Percentiles rank a stretch among this genome's conserved stretches.
Conservation (phyloP, 371 early-diverging fungal genomes). For the Zychaea mexicana region DNA sequence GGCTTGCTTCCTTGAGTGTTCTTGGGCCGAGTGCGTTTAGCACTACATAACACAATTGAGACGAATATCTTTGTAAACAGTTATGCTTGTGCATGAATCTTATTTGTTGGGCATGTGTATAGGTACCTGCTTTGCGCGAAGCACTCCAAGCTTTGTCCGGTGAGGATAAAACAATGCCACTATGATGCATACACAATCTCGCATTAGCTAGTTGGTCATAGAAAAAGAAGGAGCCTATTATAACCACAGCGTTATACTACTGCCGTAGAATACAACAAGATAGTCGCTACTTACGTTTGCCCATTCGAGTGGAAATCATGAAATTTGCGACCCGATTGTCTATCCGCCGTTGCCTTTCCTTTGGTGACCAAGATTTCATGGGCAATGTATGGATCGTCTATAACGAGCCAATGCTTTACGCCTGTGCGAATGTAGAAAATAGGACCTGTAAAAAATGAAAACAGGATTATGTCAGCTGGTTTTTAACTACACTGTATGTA, state of each 20-base stretch:
- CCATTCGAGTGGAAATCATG: too few relatives aligned
- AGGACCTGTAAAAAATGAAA: not conserved
- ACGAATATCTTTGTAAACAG: not conserved
- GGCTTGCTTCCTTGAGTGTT: not conserved
- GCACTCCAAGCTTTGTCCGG: not conserved
- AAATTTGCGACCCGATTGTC: too few relatives aligned
- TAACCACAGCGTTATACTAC: too few relatives aligned
- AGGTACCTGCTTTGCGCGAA: not conserved
- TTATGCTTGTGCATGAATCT: not conserved
- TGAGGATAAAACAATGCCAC: not conserved
- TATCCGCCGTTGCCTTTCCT: conserved; percentile 9
- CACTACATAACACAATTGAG: not conserved
- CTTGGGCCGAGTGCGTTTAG: not conserved
- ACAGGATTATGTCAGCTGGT: not conserved
- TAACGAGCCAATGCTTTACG: not conserved
- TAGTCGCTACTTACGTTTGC: too few relatives aligned
- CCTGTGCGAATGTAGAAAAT: not conserved
- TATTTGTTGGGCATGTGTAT: not conserved
- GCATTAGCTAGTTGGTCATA: not conserved
- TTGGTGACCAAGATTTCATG: conserved; percentile 20
- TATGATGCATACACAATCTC: not conserved
- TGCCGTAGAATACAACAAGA: too few relatives aligned
- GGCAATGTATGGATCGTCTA: conserved; percentile 17
- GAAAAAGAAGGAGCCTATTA: conserved; percentile 4
- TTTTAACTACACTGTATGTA: not conserved